Evolutionary conservation across 257 asterid species (phyloP).

Genomic region (Haberlea rhodopensis): DNA sequence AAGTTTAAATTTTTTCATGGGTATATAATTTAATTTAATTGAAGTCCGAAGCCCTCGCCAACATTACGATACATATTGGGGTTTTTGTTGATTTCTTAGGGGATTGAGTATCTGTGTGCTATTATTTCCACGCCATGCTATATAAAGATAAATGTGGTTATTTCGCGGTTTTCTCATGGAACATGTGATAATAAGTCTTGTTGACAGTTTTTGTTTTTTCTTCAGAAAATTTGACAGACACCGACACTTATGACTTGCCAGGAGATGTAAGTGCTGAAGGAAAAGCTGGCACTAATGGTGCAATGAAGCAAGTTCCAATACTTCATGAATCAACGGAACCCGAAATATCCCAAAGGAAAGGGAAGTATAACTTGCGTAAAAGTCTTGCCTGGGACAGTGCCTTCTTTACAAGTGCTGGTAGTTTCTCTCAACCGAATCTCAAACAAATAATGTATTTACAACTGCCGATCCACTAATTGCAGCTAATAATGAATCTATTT

Average conservation of each 20-base stretch:
- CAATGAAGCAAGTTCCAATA: slow-evolving; percentile 40
- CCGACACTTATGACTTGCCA: slow-evolving; percentile 19
- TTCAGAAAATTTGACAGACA: slow-evolving; percentile 35
- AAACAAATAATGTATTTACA: no score
- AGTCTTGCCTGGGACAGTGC: slow-evolving; percentile 98
- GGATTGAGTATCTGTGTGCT: slow-evolving; percentile 1
- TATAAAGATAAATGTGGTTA: not conserved
- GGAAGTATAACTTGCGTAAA: slow-evolving; percentile 80
- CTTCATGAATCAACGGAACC: slow-evolving; percentile 63
- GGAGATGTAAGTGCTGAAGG: slow-evolving; percentile 35
- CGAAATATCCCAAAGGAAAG: slow-evolving; percentile 35
- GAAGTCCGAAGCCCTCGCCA: not conserved
- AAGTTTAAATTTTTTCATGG: not conserved
- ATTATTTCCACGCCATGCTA: not conserved
- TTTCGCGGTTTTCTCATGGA: slow-evolving; percentile 3
- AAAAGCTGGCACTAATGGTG: slow-evolving; percentile 25
- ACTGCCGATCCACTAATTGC: not conserved
- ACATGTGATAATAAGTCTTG: no score
- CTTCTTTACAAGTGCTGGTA: slow-evolving; percentile 92
- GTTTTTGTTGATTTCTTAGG: slow-evolving; percentile 8
- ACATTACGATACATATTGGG: slow-evolving; percentile 1
- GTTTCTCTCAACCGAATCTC: slow-evolving; percentile 8
- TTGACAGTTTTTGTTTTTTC: not conserved
- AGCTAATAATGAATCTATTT: slow-evolving; percentile 4
- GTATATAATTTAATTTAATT: slow-evolving; percentile 6